Conservation (phyloP, 2,329 filamentous ascomycete species). For the Venturia aucupariae region DNA sequence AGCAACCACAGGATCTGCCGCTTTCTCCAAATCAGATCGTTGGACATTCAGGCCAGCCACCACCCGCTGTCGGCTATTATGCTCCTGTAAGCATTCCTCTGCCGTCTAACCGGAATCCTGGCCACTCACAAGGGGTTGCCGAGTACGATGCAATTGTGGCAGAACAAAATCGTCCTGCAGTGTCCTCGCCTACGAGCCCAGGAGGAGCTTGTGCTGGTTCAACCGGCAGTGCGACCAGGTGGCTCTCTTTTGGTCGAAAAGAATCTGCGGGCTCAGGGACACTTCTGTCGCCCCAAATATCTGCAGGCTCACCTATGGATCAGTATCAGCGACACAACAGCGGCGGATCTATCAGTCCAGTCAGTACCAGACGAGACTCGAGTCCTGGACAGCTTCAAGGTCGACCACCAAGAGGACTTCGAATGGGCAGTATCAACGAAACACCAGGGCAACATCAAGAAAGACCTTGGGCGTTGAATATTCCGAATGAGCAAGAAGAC, state of each 20-base stretch:
- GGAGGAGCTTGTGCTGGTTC: not conserved
- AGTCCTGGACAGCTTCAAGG: not conserved
- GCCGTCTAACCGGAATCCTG: not conserved
- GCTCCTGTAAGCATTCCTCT: not conserved
- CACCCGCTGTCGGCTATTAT: conserved; percentile 8
- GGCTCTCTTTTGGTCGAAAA: conserved; percentile 6
- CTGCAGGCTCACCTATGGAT: not conserved
- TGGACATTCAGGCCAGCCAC: not conserved
- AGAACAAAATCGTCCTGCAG: not conserved
- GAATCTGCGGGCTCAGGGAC: not conserved
- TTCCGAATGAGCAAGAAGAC: conserved; percentile 11
- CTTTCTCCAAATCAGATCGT: not conserved
- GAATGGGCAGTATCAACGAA: conserved; percentile 10
- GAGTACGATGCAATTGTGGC: conserved; percentile 11
- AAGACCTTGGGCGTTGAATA: conserved; percentile 12
- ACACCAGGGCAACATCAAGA: conserved; percentile 15
- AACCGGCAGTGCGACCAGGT: not conserved
- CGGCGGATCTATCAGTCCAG: not conserved
- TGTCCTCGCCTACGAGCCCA: not conserved
- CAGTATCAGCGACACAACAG: conserved; percentile 1
- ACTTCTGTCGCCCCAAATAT: conserved; percentile 6
- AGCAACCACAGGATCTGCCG: not conserved
- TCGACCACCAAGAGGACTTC: not conserved
- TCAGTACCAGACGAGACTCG: conserved; percentile 4
- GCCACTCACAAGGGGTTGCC: not conserved